Evolutionary conservation across 345 rosid genomes (phyloP).

Genomic region (Eucalyptus guilfoylei): DNA sequence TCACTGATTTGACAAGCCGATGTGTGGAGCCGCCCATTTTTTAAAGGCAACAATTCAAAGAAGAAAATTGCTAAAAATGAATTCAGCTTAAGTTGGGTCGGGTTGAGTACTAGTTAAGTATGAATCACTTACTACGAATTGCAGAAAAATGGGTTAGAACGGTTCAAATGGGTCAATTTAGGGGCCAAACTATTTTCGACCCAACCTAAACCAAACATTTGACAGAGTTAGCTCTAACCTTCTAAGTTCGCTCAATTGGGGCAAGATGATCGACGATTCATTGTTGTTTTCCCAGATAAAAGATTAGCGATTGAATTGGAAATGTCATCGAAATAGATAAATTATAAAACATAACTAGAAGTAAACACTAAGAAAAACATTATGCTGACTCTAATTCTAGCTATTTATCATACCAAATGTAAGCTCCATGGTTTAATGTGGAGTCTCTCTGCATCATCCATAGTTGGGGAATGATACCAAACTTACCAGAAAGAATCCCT

Average conservation of each 20-base stretch:
- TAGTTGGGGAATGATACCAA: background rate
- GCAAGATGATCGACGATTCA: background rate
- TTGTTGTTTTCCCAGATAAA: fast-evolving
- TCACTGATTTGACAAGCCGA: background rate
- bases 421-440: background rate
- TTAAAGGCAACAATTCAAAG: background rate
- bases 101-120: background rate
- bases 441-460: background rate
- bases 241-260: background rate
- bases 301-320: background rate
- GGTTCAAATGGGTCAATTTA: background rate
- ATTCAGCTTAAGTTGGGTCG: fast-evolving
- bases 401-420: background rate
- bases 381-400: background rate
- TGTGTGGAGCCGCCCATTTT: background rate
- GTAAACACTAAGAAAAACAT: background rate
- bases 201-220: background rate
- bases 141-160: background rate
- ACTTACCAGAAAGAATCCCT: background rate
- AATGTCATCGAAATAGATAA: background rate
- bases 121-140: background rate
- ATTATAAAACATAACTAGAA: background rate
- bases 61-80: background rate
- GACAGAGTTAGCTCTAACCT: background rate
- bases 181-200: background rate